Base-by-base conservation (phyloP, 345 rosid genomes). In the Hevea brasiliensis region DNA sequence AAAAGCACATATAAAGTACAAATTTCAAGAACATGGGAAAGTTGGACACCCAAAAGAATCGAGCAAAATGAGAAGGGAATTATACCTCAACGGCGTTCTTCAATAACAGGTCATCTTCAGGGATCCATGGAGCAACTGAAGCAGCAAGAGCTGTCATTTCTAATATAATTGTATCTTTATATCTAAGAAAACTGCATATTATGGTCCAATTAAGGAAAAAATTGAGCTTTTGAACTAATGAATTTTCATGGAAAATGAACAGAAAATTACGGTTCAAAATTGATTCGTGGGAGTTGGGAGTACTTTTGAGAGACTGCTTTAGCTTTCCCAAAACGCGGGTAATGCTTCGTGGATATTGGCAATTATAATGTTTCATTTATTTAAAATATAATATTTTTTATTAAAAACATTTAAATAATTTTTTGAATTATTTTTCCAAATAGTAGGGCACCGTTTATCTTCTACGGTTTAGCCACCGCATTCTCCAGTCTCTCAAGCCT, bases 61-160 rank as follows among this genome's bases (percentile, higher is more conserved):
- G 40, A 51, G 21, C n/a, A 32, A 15, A 41, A 61, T 5, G 55
- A 60, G n/a, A 1, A 32, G 37, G 15, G 72, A 57, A 57, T 40
- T 23, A 37, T 69, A 92, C 97, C 96, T 90, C 97, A 41, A 92
- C 76, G 13, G 96, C 88, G 72, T 88, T 92, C 84, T 89, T 90
- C n/a, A 92, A 72, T 66, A 88, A 72, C 18, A 92, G 79, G 76
- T 92, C 97, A 70, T 92, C 96, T 76, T 90, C 90, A 29, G 97
- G 87, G 10, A 81, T 68, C 92, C 95, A 92, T 7, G 82, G 81
- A 76, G 85, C 62, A 15, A 56, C 12, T 68, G 73, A 26, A 65
- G 71, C 56, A 78, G 88, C 90, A n/a, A 88, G 72, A 81, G 88
- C 89, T 67, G 89, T 96, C 97, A 90, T 92, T 48, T 17, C 20